Evolutionary conservation across 2,329 filamentous ascomycete genomes (phyloP).

Genomic region (Neophaeococcomyces aloes): DNA sequence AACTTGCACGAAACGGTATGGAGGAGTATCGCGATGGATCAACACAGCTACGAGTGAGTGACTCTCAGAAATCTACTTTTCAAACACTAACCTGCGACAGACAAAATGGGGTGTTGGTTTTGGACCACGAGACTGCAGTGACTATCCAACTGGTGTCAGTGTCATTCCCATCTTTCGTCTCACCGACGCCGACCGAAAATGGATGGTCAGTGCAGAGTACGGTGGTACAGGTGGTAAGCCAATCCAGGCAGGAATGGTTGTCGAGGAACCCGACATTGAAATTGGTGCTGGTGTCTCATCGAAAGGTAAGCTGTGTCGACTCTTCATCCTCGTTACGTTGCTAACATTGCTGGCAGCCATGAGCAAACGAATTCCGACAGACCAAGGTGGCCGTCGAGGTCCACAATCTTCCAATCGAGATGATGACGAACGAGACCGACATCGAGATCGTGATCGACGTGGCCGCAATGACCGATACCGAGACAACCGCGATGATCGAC

Average conservation of each 20-base stretch:
- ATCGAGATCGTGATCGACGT: conserved; percentile 20
- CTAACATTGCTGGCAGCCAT: conserved; percentile 31
- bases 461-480: conserved; percentile 25
- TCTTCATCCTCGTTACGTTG: background rate
- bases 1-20: conserved; percentile 76
- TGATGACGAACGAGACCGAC: conserved; percentile 23
- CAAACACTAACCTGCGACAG: conserved; percentile 36
- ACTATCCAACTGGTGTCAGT: conserved; percentile 85
- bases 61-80: conserved; percentile 3
- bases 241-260: conserved; percentile 72
- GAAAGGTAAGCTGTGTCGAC: conserved; percentile 49
- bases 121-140: conserved; percentile 90
- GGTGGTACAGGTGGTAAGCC: conserved; percentile 78
- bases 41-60: conserved; percentile 59
- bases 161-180: conserved; percentile 85
- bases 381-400: conserved; percentile 40
- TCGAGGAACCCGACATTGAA: conserved; percentile 97
- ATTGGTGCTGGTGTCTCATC: conserved; percentile 95
- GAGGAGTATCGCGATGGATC: conserved; percentile 65
- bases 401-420: conserved; percentile 36
- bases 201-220: conserved; percentile 88
- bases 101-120: conserved; percentile 98
- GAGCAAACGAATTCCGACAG: conserved; percentile 42
- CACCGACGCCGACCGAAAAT: conserved; percentile 93
- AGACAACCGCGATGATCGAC: conserved; percentile 26